Evolutionary conservation across 495 filamentous ascomycete species (phyloP).

Genomic region (Neurospora intermedia): DNA sequence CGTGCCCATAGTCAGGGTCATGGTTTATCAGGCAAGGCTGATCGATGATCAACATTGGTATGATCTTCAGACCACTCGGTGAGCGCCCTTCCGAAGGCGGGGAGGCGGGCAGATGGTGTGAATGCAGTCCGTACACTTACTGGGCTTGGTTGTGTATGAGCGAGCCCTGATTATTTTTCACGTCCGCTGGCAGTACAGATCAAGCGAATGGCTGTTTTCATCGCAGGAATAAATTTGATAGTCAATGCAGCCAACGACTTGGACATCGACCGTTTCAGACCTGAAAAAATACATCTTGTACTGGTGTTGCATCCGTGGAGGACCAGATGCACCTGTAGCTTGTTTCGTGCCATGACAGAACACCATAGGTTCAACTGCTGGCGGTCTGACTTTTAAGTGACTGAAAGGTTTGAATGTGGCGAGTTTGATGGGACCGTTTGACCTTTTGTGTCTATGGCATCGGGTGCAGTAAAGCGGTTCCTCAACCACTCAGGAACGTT

Average conservation of each 20-base stretch:
- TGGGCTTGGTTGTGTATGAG: no score
- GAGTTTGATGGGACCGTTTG: background rate
- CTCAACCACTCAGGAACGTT: slow-evolving; percentile 38
- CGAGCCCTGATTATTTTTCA: no score
- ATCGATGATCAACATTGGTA: background rate
- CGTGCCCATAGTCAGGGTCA: background rate
- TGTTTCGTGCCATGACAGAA: background rate
- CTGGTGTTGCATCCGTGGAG: background rate
- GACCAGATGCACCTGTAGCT: background rate
- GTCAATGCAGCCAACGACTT: background rate
- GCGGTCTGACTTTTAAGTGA: background rate
- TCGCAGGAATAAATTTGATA: background rate
- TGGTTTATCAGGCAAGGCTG: background rate
- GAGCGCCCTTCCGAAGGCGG: background rate
- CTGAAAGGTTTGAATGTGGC: background rate
- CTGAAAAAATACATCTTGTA: background rate
- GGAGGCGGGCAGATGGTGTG: no score
- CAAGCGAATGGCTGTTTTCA: background rate
- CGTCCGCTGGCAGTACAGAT: background rate
- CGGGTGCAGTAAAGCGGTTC: background rate
- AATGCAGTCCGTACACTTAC: no score
- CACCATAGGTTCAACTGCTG: background rate
- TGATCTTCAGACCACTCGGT: background rate
- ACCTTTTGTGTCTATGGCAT: background rate
- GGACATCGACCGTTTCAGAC: background rate